Percentiles rank a stretch among this genome's conserved stretches.
Evolutionary conservation across 345 rosid genomes (phyloP).

Genomic region (Salix koriyanagi): DNA sequence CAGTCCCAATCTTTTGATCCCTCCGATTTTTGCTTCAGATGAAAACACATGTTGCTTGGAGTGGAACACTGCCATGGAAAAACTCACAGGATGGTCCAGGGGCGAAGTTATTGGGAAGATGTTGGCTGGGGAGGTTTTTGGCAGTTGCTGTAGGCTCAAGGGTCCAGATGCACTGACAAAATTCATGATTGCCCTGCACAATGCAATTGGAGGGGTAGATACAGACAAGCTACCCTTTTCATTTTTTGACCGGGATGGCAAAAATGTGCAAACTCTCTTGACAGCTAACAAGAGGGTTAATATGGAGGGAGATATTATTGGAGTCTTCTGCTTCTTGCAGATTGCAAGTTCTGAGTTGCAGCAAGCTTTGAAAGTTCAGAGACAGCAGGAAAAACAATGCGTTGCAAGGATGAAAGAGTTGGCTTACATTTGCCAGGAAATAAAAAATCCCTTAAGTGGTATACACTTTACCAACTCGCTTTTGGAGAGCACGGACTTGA

Average conservation of each 20-base stretch:
- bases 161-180: conserved; percentile 85
- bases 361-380: conserved; percentile 68
- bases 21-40: conserved; percentile 93
- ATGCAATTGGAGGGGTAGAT: conserved; percentile 83
- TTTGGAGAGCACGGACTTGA: conserved; percentile 62
- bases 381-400: conserved; percentile 60
- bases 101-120: conserved; percentile 75
- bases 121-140: conserved; percentile 93
- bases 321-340: conserved; percentile 97
- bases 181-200: conserved; percentile 88
- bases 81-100: conserved; percentile 75
- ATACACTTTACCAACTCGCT: conserved; percentile 70
- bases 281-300: conserved; percentile 81
- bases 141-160: conserved; percentile 78
- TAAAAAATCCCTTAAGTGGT: conserved; percentile 75
- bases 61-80: conserved; percentile 99
- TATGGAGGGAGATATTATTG: conserved; percentile 64
- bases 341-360: conserved; percentile 91
- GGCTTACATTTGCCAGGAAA: conserved; percentile 72
- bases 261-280: conserved; percentile 70
- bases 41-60: conserved; percentile 87
- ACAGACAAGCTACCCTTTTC: conserved; percentile 72
- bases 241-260: conserved; percentile 71
- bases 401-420: conserved; percentile 73
- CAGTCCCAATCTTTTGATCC: conserved; percentile 89